Conservation (phyloP, 192 early-diverging fungal genomes). For the Coemansia umbellata region DNA sequence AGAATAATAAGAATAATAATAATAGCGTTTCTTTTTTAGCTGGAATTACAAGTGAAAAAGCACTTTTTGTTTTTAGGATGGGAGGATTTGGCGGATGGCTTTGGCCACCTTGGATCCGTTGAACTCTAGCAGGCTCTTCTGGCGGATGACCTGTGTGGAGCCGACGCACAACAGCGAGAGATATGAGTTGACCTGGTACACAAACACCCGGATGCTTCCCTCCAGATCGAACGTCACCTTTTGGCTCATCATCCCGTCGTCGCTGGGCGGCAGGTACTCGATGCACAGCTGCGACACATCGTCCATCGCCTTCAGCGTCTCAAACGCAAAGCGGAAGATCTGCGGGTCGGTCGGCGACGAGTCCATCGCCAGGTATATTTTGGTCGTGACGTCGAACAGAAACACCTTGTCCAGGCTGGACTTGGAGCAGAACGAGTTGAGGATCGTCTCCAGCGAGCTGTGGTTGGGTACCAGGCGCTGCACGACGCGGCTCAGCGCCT, state of each 20-base stretch:
- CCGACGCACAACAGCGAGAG: constrained; percentile 37
- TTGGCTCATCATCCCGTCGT: constrained; percentile 20
- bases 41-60: no score
- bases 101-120: constrained; percentile 43
- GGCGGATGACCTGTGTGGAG: constrained; percentile 13
- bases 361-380: constrained; percentile 95
- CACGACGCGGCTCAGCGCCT: constrained; percentile 91
- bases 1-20: no score
- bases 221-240: constrained; percentile 21
- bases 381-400: constrained; percentile 83
- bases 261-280: background rate
- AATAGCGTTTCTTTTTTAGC: background rate
- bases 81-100: constrained; percentile 44
- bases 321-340: constrained; percentile 86
- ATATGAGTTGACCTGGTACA: constrained; percentile 36
- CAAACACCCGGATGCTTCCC: constrained; percentile 17
- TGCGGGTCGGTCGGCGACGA: constrained; percentile 85
- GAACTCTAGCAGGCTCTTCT: constrained; percentile 46
- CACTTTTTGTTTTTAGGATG: constrained; percentile 5
- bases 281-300: constrained; percentile 75
- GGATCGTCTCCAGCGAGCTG: constrained; percentile 80
- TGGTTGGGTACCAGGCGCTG: constrained; percentile 85
- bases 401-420: constrained; percentile 97
- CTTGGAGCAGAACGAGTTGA: constrained; percentile 92
- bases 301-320: constrained; percentile 92